Percentiles rank a stretch among this genome's conserved stretches.
Evolutionary conservation across 495 filamentous ascomycete species (phyloP).

Genomic region (Sordaria brevicollis): DNA sequence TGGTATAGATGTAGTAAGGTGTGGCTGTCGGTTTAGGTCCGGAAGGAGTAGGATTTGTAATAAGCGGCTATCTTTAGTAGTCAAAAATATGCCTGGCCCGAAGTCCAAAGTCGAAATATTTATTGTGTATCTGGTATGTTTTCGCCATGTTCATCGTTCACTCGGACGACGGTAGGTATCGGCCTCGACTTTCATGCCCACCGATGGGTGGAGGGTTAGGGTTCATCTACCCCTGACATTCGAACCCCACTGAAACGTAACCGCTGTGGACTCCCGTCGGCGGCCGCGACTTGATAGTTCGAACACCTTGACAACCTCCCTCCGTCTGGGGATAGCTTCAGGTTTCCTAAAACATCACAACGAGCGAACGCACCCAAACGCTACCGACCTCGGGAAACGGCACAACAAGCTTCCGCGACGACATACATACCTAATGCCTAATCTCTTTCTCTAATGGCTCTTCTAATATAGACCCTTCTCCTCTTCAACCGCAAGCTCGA

Average conservation of each 20-base stretch:
- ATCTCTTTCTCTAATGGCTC: not conserved
- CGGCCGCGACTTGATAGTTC: not conserved
- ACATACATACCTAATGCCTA: not conserved
- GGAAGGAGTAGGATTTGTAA: not conserved
- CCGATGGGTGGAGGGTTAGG: not conserved
- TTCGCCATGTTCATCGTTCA: no score
- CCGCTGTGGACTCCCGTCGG: not conserved
- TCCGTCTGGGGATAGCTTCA: not conserved
- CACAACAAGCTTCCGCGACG: not conserved
- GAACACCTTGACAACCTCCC: not conserved
- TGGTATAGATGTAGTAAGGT: not conserved
- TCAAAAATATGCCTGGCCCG: not conserved
- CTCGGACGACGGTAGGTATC: no score
- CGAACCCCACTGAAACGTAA: not conserved
- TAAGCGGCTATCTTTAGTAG: not conserved
- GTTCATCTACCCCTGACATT: not conserved
- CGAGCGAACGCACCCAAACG: not conserved
- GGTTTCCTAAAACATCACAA: not conserved
- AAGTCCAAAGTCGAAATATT: not conserved
- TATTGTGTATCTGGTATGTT: no score
- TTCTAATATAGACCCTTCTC: not conserved
- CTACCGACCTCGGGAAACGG: not conserved
- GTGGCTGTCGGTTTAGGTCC: not conserved
- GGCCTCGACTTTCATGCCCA: not conserved
- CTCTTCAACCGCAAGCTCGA: not conserved